Conservation (phyloP, 257 asterid genomes). For the Solanum stenotomum region DNA sequence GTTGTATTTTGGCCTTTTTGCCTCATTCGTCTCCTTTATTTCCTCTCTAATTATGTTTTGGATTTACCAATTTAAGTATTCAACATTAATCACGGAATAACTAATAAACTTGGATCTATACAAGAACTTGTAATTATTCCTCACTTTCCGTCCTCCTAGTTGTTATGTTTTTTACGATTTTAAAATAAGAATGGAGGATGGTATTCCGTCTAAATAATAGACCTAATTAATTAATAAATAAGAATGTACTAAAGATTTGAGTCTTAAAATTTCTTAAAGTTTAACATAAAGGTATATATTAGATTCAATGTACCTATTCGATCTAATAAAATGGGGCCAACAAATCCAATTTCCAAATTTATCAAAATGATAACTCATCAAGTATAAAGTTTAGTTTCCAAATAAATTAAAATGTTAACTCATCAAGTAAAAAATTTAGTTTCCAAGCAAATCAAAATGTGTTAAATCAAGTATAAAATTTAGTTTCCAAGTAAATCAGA, state of each 20-base stretch:
- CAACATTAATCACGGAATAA: neutral
- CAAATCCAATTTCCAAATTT: too few species aligned
- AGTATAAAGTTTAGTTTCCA: too few species aligned
- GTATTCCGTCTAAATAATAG: neutral
- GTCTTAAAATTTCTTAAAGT: neutral
- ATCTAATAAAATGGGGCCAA: neutral
- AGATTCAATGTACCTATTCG: neutral
- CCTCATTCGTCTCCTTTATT: neutral
- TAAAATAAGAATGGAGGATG: neutral
- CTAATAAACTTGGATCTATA: neutral
- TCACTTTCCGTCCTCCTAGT: neutral
- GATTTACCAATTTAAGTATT: neutral
- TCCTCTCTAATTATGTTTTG: neutral
- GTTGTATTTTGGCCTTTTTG: neutral
- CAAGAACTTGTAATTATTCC: neutral
- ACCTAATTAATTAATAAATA: too few species aligned
- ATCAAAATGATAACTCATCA: too few species aligned
- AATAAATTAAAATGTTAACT: too few species aligned
- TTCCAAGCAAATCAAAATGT: neutral
- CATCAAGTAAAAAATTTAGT: too few species aligned
- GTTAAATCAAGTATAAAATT: too few species aligned
- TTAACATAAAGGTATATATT: too few species aligned
- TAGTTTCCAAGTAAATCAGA: neutral
- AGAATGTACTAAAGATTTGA: too few species aligned
- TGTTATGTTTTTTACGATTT: neutral